Percentiles rank a stretch among this genome's conserved stretches.
phyloP scores from a whole-genome alignment of 78 protist species.

The Polysphondylium violaceum region DNA sequence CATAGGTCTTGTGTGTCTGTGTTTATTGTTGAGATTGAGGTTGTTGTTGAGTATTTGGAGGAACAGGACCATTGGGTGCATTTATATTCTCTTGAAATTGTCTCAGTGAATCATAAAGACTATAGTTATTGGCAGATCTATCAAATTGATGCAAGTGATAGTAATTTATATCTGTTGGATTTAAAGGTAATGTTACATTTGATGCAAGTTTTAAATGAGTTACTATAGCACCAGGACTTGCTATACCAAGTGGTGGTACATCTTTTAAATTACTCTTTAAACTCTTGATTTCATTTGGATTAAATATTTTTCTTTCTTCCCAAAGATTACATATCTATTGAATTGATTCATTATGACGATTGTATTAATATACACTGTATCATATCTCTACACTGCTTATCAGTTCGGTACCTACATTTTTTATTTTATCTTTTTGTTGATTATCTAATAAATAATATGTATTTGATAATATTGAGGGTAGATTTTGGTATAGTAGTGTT shows the following conservation, averaged over 20 bases:
- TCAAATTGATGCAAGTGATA: constrained; percentile 27
- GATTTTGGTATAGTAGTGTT: constrained; percentile 3
- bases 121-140: not conserved
- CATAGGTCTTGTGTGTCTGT: too few species aligned
- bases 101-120: not conserved
- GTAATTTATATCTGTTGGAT: constrained; percentile 16
- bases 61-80: too few species aligned
- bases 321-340: constrained; percentile 5
- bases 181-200: not conserved
- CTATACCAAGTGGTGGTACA: not conserved
- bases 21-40: too few species aligned
- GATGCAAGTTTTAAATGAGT: constrained; percentile 6
- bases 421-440: constrained; percentile 1
- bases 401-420: not conserved
- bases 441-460: not conserved
- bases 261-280: constrained; percentile 7
- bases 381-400: not conserved
- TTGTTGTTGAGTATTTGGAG: too few species aligned
- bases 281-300: not conserved
- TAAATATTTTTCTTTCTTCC: constrained; percentile 15
- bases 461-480: constrained; percentile 15
- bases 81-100: too few species aligned
- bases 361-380: not conserved
- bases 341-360: not conserved
- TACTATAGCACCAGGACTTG: not conserved